Conservation (phyloP, 2,329 filamentous ascomycete genomes). For the Teratosphaeria nubilosa region DNA sequence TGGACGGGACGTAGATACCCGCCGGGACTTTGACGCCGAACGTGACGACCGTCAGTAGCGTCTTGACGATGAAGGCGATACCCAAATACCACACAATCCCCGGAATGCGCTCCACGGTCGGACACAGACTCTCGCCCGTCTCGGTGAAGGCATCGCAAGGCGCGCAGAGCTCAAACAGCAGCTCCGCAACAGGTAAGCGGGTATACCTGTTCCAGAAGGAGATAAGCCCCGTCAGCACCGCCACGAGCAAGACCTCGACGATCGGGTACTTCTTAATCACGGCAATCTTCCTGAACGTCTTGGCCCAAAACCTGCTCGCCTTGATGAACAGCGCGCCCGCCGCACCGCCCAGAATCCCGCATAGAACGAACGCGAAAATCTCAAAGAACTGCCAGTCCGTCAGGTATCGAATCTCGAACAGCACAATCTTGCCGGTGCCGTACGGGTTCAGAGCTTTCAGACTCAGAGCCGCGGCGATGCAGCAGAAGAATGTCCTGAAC, state of each 20-base stretch:
- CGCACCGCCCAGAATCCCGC: conserved; percentile 75
- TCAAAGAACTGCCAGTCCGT: conserved; percentile 94
- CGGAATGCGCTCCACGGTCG: conserved; percentile 65
- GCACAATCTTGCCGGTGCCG: conserved; percentile 88
- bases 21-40: conserved; percentile 96
- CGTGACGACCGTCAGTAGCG: conserved; percentile 75
- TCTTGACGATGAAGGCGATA: conserved; percentile 79
- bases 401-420: conserved; percentile 87
- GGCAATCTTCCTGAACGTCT: conserved; percentile 70
- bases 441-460: conserved; percentile 95
- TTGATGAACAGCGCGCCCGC: conserved; percentile 93
- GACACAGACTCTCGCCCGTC: conserved; percentile 68
- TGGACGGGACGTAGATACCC: conserved; percentile 95
- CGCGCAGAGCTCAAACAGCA: conserved; percentile 81
- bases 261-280: conserved; percentile 75
- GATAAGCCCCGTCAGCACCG: conserved; percentile 69
- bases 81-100: conserved; percentile 61
- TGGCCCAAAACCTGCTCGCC: conserved; percentile 80
- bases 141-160: conserved; percentile 66
- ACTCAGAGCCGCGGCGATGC: conserved; percentile 78
- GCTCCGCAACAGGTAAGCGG: conserved; percentile 77
- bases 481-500: conserved; percentile 97
- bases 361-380: conserved; percentile 70
- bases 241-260: conserved; percentile 80
- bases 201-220: conserved; percentile 93